Evolutionary conservation across 2,329 filamentous ascomycete genomes (phyloP).

Genomic region (Graphiopsis chlorocephala): DNA sequence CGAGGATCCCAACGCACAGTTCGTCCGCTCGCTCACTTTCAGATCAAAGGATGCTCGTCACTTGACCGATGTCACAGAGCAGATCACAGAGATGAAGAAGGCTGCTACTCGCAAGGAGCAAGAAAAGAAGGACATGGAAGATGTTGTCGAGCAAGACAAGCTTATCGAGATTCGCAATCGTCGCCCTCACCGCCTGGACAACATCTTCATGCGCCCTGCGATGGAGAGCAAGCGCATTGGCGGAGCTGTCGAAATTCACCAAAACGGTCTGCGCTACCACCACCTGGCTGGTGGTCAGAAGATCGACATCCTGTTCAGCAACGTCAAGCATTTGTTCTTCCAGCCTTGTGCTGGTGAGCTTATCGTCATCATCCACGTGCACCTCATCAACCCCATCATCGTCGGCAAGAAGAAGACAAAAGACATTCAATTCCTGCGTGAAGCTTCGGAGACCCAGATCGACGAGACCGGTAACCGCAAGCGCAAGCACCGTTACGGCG

Average conservation of each 20-base stretch:
- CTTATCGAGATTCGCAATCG: slow-evolving; percentile 91
- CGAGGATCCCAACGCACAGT: slow-evolving; percentile 92
- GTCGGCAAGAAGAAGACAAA: slow-evolving; percentile 99
- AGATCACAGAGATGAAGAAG: slow-evolving; percentile 96
- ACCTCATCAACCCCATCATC: slow-evolving; percentile 96
- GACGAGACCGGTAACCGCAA: slow-evolving; percentile 98
- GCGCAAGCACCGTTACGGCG: slow-evolving; percentile 94
- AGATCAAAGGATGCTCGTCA: slow-evolving; percentile 84
- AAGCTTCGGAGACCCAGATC: slow-evolving; percentile 97
- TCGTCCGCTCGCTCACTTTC: slow-evolving; percentile 92
- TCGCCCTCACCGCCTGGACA: slow-evolving; percentile 83
- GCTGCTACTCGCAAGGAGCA: slow-evolving; percentile 88
- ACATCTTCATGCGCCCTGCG: slow-evolving; percentile 91
- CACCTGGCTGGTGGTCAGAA: slow-evolving; percentile 78
- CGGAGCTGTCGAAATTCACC: slow-evolving; percentile 94
- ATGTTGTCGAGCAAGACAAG: slow-evolving; percentile 98
- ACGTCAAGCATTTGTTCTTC: slow-evolving; percentile 98
- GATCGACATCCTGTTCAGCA: slow-evolving; percentile 94
- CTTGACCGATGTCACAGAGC: slow-evolving; percentile 84
- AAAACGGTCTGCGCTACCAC: slow-evolving; percentile 93
- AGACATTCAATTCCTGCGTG: slow-evolving; percentile 96
- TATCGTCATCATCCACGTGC: slow-evolving; percentile 96
- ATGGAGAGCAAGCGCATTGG: slow-evolving; percentile 96
- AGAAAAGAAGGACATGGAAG: slow-evolving; percentile 99
- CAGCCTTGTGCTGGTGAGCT: slow-evolving; percentile 94